A percentile compares a stretch with the other conserved stretches of the same genome.
Evolutionary conservation across 2,329 filamentous ascomycete species (phyloP).

Genomic region (Fusarium gaditjirri): DNA sequence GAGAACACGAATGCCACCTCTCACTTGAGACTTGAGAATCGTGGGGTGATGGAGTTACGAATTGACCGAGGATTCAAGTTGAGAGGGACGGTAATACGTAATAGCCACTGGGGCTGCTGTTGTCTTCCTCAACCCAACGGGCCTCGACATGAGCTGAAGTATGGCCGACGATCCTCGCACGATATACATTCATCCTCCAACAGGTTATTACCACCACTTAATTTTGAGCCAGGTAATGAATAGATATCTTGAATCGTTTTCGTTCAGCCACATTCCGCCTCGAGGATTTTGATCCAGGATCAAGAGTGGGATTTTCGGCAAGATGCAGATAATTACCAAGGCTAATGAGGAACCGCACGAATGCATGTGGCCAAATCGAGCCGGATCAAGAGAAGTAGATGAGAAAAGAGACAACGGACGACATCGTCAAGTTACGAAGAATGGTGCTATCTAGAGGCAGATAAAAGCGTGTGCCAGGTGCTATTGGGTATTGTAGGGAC

Average conservation of each 20-base stretch:
- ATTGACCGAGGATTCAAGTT: background rate
- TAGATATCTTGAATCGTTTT: background rate
- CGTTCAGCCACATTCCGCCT: background rate
- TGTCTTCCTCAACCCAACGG: background rate
- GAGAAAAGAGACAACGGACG: conserved; percentile 32
- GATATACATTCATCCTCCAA: background rate
- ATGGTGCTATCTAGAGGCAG: background rate
- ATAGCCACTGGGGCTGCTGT: background rate
- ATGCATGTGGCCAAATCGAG: conserved; percentile 31
- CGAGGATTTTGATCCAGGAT: background rate
- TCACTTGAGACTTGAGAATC: background rate
- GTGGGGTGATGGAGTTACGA: background rate
- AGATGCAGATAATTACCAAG: conserved; percentile 30
- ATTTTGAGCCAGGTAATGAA: background rate
- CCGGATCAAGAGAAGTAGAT: background rate
- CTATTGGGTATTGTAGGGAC: background rate
- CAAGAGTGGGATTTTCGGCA: conserved; percentile 19
- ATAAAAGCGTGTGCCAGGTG: background rate
- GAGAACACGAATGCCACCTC: background rate
- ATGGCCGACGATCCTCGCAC: background rate
- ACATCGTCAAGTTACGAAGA: background rate
- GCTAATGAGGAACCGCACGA: conserved; percentile 2
- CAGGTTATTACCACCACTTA: background rate
- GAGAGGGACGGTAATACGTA: background rate
- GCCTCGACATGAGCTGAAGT: background rate